A percentile compares a stretch with the other conserved stretches of the same genome.
Conservation (phyloP, 2,329 filamentous ascomycete species). For the Hypoxylon sp. region DNA sequence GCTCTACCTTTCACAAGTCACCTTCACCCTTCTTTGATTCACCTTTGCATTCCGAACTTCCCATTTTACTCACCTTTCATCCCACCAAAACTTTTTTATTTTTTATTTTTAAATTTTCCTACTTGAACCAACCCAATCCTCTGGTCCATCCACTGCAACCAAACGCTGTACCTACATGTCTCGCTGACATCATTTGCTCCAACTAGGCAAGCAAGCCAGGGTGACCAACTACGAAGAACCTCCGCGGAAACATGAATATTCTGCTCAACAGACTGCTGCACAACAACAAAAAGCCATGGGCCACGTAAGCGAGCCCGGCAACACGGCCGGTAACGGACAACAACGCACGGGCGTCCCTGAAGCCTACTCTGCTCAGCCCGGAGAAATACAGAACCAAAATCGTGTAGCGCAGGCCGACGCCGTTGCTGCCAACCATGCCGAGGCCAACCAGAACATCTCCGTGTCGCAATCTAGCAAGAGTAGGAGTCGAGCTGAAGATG, state of each 20-base stretch:
- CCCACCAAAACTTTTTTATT: not conserved
- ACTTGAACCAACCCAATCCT: constrained; percentile 13
- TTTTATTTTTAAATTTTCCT: constrained; percentile 5
- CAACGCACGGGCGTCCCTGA: constrained; percentile 67
- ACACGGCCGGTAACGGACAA: constrained; percentile 48
- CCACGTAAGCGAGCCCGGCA: constrained; percentile 60
- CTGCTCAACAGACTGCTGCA: constrained; percentile 63
- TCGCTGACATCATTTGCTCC: constrained; percentile 55
- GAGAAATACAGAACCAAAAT: constrained; percentile 75
- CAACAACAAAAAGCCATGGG: constrained; percentile 73
- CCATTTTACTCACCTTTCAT: constrained; percentile 5
- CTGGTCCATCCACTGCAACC: constrained; percentile 15
- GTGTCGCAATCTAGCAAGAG: constrained; percentile 56
- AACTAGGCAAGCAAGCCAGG: constrained; percentile 87
- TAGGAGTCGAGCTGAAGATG: constrained; percentile 68
- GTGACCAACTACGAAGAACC: constrained; percentile 69
- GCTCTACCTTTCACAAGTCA: constrained; percentile 13
- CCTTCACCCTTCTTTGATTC: constrained; percentile 3
- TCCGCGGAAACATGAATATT: constrained; percentile 67
- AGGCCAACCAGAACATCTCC: constrained; percentile 70
- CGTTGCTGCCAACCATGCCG: constrained; percentile 73
- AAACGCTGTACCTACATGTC: constrained; percentile 37
- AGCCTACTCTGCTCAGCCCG: constrained; percentile 74
- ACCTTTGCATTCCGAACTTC: constrained; percentile 2
- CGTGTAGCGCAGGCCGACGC: constrained; percentile 77